phyloP scores from a whole-genome alignment of 768 basidiomycete genomes.

The Agrocybe chaxingu region DNA sequence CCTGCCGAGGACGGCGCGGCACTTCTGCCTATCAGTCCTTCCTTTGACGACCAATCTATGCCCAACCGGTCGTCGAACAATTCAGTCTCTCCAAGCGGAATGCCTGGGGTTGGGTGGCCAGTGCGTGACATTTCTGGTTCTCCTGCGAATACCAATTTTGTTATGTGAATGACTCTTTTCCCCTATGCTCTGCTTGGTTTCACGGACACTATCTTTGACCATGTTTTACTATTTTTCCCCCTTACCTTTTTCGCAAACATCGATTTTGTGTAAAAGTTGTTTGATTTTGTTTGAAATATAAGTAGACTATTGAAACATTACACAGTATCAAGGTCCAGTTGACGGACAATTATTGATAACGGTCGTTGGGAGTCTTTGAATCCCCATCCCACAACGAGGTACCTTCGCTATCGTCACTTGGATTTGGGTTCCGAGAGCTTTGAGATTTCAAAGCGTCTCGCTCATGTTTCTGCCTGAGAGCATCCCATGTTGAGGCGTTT shows the following conservation, averaged over 20 bases:
- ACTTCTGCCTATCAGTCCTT: conserved; percentile 36
- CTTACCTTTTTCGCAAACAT: too few species aligned
- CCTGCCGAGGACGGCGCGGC: conserved; percentile 29
- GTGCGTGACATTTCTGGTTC: conserved; percentile 23
- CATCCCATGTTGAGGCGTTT: conserved; percentile 62
- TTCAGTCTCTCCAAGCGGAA: conserved; percentile 14
- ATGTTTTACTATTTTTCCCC: neutral
- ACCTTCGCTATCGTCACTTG: conserved; percentile 8
- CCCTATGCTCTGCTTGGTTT: conserved; percentile 5
- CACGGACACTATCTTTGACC: neutral
- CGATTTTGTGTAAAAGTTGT: neutral
- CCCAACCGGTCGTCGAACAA: conserved; percentile 16
- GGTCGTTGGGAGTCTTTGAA: neutral
- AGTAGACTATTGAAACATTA: too few species aligned
- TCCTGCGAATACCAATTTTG: conserved; percentile 17
- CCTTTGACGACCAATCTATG: conserved; percentile 27
- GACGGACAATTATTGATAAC: too few species aligned
- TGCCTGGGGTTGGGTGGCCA: conserved; percentile 18
- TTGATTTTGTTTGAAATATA: too few species aligned
- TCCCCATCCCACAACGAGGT: neutral
- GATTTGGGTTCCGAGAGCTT: neutral
- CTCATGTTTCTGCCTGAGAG: conserved; percentile 57
- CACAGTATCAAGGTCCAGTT: too few species aligned
- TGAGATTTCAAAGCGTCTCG: conserved; percentile 23
- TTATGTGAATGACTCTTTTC: conserved; percentile 4